Base-by-base conservation (phyloP, 805 yeast species). In the Candida pini region DNA sequence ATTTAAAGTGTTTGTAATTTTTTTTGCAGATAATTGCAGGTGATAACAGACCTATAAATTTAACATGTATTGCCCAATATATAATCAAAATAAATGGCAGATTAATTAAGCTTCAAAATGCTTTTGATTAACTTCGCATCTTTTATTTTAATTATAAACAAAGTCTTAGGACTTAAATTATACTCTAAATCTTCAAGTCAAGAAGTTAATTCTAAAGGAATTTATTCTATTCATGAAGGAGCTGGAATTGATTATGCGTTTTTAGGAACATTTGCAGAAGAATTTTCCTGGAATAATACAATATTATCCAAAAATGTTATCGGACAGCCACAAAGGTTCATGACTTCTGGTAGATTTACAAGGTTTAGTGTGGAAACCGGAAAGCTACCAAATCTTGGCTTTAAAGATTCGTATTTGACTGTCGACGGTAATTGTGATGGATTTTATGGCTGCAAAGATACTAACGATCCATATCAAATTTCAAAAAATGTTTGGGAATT, bases 241-340 rank as follows among this genome's bases (percentile, higher is more conserved):
- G 74, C 74, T 39, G 74, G 63, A 34, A 48, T 64, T 44, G 58
- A 62, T 56, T 69, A 66, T 52, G 43, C 63, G 26, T 58, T 64
- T 53, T 47, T 62, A 26, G 56, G 56, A 20, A 23, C 32, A 15
- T 15, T 9, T 9, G 34, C 34, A 7, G 34, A 13, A 13, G 37
- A 34, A 16, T 47, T 28, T 15, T 26, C 13, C n/a, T 26, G 57
- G 26, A 13, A 39, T 26, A 40, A 37, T n/a, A 39, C 56, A 22
- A 28, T 41, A 30, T 61, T 54, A 43, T 36, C 32, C 6, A 10
- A 22, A 8, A 18, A 18, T 12, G 18, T 33, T 24, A 22, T 26
- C 36, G 20, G 28, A 20, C 18, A 30, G 26, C 12, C 25, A 22
- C n/a, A n/a, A n/a, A n/a, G n/a, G n/a, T n/a, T n/a, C n/a, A n/a